phyloP scores from a whole-genome alignment of 2,329 filamentous ascomycete genomes.

The Nemania serpens region DNA sequence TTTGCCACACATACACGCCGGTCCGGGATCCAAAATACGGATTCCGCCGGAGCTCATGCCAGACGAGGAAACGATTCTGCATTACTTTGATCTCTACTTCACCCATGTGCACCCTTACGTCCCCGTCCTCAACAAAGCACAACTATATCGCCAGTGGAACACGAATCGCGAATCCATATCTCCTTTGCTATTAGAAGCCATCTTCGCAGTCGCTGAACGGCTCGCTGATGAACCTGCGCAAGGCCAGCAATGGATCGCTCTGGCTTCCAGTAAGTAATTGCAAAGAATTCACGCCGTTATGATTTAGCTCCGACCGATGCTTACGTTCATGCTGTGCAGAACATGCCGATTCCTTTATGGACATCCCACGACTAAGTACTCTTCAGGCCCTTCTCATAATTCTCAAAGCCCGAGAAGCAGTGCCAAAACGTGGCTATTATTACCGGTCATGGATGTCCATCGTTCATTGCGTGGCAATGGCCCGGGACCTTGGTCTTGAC shows the following conservation, averaged over 20 bases:
- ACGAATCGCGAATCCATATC: constrained; percentile 83
- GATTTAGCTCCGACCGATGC: constrained; percentile 17
- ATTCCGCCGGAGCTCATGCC: constrained; percentile 96
- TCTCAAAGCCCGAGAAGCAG: constrained; percentile 88
- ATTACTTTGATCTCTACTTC: constrained; percentile 92
- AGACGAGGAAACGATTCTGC: constrained; percentile 76
- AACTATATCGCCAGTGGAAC: constrained; percentile 90
- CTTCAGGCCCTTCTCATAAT: constrained; percentile 87
- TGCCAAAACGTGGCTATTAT: constrained; percentile 91
- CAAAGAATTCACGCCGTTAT: not conserved
- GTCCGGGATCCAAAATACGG: constrained; percentile 76
- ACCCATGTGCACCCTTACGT: constrained; percentile 89
- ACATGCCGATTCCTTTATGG: constrained; percentile 92
- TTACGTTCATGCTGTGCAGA: constrained; percentile 52
- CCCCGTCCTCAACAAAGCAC: constrained; percentile 80
- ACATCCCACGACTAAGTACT: constrained; percentile 86
- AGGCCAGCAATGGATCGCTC: constrained; percentile 89
- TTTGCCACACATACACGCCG: constrained; percentile 69
- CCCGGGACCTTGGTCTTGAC: constrained; percentile 85
- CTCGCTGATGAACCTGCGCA: constrained; percentile 82
- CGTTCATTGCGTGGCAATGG: constrained; percentile 91
- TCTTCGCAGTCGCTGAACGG: constrained; percentile 87
- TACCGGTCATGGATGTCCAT: constrained; percentile 97
- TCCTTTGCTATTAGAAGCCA: constrained; percentile 83
- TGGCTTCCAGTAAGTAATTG: constrained; percentile 73